Conservation (phyloP, 768 basidiomycete species). For the Hebeloma cylindrosporum region DNA sequence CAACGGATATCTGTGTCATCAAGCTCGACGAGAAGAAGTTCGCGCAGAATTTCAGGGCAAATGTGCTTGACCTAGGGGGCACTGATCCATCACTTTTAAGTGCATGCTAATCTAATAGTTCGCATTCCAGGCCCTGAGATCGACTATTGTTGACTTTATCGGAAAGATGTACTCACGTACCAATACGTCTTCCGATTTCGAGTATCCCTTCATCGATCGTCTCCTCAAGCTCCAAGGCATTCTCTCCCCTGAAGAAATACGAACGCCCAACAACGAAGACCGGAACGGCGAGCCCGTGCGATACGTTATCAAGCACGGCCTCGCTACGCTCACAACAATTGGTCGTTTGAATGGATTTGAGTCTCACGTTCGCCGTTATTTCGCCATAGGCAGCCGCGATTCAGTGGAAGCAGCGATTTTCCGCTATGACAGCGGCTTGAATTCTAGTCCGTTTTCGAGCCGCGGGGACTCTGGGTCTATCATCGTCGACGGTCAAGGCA, state of each 20-base stretch:
- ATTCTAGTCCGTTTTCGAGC: slow-evolving; percentile 30
- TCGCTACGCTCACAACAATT: slow-evolving; percentile 35
- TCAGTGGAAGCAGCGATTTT: slow-evolving; percentile 30
- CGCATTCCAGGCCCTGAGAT: slow-evolving; percentile 25
- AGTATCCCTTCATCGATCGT: slow-evolving; percentile 33
- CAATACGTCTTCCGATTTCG: slow-evolving; percentile 28
- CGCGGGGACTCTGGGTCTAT: slow-evolving; percentile 39
- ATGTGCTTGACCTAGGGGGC: slow-evolving; percentile 37
- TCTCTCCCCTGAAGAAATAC: slow-evolving; percentile 33
- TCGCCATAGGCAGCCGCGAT: slow-evolving; percentile 14
- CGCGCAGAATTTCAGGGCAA: slow-evolving; percentile 29
- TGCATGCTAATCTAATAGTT: slow-evolving; percentile 19
- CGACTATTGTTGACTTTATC: no score
- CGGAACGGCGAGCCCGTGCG: slow-evolving; percentile 24
- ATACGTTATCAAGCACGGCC: slow-evolving; percentile 38
- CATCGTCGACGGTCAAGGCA: slow-evolving; percentile 29
- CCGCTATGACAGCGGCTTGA: slow-evolving; percentile 23
- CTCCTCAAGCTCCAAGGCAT: slow-evolving; percentile 31
- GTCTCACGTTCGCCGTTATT: slow-evolving; percentile 33
- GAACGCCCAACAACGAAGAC: slow-evolving; percentile 22
- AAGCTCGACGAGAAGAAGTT: slow-evolving; percentile 39
- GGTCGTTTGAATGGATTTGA: slow-evolving; percentile 33
- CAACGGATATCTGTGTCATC: slow-evolving; percentile 38
- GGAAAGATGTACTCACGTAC: no score
- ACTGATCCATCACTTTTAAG: slow-evolving; percentile 18